Evolutionary conservation across 306 rosid genomes (phyloP), one percentile per base, ranked within the genome.

Genomic region (Calophaca sinica): DNA sequence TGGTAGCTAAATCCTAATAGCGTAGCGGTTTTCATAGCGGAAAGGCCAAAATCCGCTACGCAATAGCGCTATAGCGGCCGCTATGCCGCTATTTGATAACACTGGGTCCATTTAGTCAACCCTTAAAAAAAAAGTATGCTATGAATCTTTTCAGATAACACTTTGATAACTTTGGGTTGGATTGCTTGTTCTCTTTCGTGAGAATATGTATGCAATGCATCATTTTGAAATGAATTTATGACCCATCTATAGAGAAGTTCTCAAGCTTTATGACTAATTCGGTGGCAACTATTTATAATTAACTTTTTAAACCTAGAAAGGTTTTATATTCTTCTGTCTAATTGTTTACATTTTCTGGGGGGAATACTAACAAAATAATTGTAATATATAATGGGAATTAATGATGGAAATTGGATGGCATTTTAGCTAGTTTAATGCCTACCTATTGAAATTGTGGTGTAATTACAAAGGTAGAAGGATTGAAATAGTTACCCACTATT

Each of bases 121-220:
- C 58, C n/a, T 33, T 65, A 8, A 8, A 14, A 57, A 65, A 32
- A 44, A 45, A 14, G 7, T 10, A 45, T 6, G 15, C 61, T 58
- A 35, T 58, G 61, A 55, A 20, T 20, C 13, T 29, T 68, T 10
- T 53, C 2, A 28, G 45, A 54, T 12, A 28, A 31, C 58, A 39
- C 46, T 61, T 12, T 20, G 63, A 33, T 9, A 52, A 15, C 69
- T 36, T 53, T 67, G 13, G 42, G 67, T 62, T 78, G 59, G 72
- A 51, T 60, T 62, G 9, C 42, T 64, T 65, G 33, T 57, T 66
- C 42, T 13, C 20, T 11, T 5, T 44, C 11, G 5, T 32, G 59
- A 70, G 50, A 51, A 5, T 31, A 28, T 38, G 28, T 29, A 20
- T 58, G 63, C 61, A 79, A 41, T 78, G 62, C 39, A 13, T 26